Evolutionary conservation across 805 yeast species (phyloP).

Genomic region (Candida qinlingensis): DNA sequence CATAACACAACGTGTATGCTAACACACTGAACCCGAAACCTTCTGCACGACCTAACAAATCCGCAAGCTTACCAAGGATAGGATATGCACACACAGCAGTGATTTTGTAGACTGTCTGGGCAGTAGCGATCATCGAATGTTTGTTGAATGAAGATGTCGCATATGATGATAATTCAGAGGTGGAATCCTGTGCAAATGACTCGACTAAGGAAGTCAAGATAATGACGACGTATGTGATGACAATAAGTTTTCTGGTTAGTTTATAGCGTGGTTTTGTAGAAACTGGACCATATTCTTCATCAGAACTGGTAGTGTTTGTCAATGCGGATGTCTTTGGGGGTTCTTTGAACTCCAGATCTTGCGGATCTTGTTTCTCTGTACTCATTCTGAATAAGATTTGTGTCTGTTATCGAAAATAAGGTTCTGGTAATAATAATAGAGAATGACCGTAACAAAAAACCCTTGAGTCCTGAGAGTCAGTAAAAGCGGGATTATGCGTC

Average conservation of each 20-base stretch:
- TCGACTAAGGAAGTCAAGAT: conserved; percentile 27
- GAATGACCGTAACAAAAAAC: too few species aligned
- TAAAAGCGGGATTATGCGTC: too few species aligned
- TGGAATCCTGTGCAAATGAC: conserved; percentile 25
- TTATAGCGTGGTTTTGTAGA: not conserved
- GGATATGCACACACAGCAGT: conserved; percentile 34
- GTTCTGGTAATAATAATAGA: too few species aligned
- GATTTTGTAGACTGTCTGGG: conserved; percentile 33
- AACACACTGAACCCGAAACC: conserved; percentile 31
- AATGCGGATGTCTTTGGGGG: not conserved
- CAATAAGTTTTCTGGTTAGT: conserved; percentile 21
- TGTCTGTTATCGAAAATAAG: too few species aligned
- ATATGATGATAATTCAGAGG: conserved; percentile 21
- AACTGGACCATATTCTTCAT: not conserved
- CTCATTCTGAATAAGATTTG: too few species aligned
- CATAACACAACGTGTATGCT: conserved; percentile 28
- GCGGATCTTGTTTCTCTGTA: too few species aligned
- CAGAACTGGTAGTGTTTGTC: not conserved
- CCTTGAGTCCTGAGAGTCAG: too few species aligned
- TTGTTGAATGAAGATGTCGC: conserved; percentile 34
- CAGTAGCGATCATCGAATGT: conserved; percentile 34
- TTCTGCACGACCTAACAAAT: conserved; percentile 33
- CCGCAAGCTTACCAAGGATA: conserved; percentile 33
- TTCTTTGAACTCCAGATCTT: too few species aligned
- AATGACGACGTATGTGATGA: conserved; percentile 21